Conservation (phyloP, 306 rosid genomes). For the Potentilla sterilis region DNA sequence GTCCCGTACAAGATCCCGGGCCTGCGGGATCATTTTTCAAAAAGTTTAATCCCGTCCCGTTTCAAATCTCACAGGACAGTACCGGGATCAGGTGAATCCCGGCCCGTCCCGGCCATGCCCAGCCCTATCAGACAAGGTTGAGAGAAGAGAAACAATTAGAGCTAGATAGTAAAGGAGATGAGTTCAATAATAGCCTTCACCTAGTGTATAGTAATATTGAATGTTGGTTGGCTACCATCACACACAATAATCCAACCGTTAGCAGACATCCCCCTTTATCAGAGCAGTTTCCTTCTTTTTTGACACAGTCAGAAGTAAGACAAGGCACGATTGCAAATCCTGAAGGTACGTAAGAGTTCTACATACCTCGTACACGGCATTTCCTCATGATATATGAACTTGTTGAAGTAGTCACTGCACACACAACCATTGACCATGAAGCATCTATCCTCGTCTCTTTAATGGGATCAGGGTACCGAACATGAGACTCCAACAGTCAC, state of each 20-base stretch:
- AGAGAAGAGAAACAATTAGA: too few relatives aligned
- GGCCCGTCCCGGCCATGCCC: too few relatives aligned
- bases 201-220: conserved; percentile 59
- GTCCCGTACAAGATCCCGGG: too few relatives aligned
- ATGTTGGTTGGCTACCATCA: conserved; percentile 36
- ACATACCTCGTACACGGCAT: conserved; percentile 51
- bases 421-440: conserved; percentile 64
- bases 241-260: conserved; percentile 60
- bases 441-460: conserved; percentile 75
- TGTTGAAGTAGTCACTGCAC: conserved; percentile 55
- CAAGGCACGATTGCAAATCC: conserved; percentile 74
- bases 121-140: too few relatives aligned
- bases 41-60: too few relatives aligned
- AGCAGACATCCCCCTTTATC: conserved; percentile 49
- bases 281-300: conserved; percentile 18
- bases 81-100: too few relatives aligned
- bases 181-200: conserved; percentile 55
- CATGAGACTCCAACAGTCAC: too few relatives aligned
- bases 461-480: too few relatives aligned
- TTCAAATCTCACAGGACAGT: too few relatives aligned
- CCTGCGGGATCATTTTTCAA: too few relatives aligned
- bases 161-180: too few relatives aligned
- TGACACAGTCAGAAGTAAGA: conserved; percentile 15
- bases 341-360: conserved; percentile 60
- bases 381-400: conserved; percentile 32